A percentile compares a stretch with the other conserved stretches of the same genome.
These are phyloP conservation scores for Chaetomidium leptoderma DNA, from an alignment of 495 filamentous ascomycete genomes.

Conservation along the genomic window DNA sequence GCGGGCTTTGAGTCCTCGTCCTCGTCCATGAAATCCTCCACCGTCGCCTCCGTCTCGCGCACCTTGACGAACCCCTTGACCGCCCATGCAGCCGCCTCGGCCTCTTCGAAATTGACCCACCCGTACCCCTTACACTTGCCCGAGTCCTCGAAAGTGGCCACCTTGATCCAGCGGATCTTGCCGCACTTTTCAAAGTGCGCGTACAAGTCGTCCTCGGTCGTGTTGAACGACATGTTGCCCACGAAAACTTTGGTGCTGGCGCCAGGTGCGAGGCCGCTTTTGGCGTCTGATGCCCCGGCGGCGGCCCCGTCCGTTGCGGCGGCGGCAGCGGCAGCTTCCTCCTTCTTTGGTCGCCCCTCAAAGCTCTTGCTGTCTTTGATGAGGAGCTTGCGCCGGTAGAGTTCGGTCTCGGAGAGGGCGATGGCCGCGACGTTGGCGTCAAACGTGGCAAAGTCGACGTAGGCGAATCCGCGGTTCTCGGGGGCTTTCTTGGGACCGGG, in stretches of 20 bases:
- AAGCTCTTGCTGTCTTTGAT: constrained; percentile 90
- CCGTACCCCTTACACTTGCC: constrained; percentile 98
- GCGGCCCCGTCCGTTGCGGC: constrained; percentile 17
- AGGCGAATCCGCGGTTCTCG: constrained; percentile 83
- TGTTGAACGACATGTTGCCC: constrained; percentile 83
- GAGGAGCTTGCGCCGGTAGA: constrained; percentile 70
- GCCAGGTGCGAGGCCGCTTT: constrained; percentile 26
- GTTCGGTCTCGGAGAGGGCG: constrained; percentile 71
- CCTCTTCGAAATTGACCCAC: constrained; percentile 83
- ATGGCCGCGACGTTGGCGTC: constrained; percentile 67
- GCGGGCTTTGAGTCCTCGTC: constrained; percentile 42
- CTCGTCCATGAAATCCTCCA: constrained; percentile 56
- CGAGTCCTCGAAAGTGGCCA: constrained; percentile 93
- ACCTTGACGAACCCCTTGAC: constrained; percentile 75
- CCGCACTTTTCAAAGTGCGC: constrained; percentile 82
- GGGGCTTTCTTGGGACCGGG: constrained; percentile 31
- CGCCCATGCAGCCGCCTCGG: constrained; percentile 68
- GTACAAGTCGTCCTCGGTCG: constrained; percentile 72
- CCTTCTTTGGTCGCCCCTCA: constrained; percentile 63
- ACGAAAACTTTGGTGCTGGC: constrained; percentile 78
- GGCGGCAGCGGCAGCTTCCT: constrained; percentile 27
- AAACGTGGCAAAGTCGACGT: constrained; percentile 79
- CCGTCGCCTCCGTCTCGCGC: constrained; percentile 49
- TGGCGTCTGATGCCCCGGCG: constrained; percentile 23
- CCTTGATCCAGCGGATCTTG: constrained; percentile 67